Conservation (phyloP, 306 rosid genomes). For the Pterocarpus macrocarpus region DNA sequence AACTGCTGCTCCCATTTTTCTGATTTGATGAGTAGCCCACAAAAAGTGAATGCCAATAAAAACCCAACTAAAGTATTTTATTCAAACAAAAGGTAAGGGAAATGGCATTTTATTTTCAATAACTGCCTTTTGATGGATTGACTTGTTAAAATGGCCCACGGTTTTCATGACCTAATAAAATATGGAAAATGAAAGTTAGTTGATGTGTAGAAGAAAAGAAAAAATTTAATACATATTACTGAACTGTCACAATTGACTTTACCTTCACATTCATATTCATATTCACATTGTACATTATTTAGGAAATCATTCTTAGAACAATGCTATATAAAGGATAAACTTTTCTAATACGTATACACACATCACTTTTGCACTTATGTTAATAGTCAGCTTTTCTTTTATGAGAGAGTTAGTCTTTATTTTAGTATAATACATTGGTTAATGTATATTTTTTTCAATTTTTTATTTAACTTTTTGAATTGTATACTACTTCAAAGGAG, state of each 20-base stretch:
- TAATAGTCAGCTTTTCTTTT: too few relatives aligned
- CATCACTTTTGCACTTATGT: too few relatives aligned
- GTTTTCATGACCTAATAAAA: background rate
- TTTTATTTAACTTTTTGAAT: too few relatives aligned
- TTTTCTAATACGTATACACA: too few relatives aligned
- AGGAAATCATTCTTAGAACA: too few relatives aligned
- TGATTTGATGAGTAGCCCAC: slow-evolving; percentile 13
- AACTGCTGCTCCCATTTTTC: slow-evolving; percentile 11
- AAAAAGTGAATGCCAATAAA: background rate
- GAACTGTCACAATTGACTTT: background rate
- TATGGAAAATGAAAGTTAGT: background rate
- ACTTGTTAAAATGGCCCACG: slow-evolving; percentile 4
- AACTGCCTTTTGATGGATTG: background rate
- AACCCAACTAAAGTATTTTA: background rate
- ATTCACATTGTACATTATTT: background rate
- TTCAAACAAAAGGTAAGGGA: background rate
- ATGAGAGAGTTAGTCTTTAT: too few relatives aligned
- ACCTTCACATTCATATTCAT: background rate
- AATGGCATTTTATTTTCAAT: background rate
- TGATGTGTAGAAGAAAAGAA: background rate
- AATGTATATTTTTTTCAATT: too few relatives aligned
- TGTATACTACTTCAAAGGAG: too few relatives aligned
- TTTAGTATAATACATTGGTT: too few relatives aligned
- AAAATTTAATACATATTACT: background rate
- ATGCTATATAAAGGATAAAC: too few relatives aligned